These are phyloP conservation scores for Trichomonas vaginalis DNA, from an alignment of 208 protist genomes.

Conservation along the genomic window DNA sequence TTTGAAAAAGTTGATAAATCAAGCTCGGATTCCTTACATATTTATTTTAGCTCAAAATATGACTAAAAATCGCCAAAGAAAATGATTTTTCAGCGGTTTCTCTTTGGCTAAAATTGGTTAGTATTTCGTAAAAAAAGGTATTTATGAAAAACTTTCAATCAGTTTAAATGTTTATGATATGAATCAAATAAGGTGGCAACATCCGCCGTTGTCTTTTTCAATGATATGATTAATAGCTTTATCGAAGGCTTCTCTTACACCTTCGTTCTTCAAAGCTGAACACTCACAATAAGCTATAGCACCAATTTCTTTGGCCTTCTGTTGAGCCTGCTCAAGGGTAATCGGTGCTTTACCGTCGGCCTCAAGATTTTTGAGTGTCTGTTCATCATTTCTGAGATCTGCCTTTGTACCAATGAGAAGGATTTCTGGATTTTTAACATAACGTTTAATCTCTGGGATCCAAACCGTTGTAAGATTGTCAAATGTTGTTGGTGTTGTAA, in stretches of 20 bases:
- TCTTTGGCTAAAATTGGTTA: no score
- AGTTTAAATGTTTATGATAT: background rate
- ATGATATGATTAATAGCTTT: constrained; percentile 26
- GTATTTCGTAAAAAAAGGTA: no score
- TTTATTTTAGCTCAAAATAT: no score
- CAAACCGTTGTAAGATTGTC: constrained; percentile 46
- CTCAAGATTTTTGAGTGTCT: background rate
- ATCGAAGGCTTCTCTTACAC: constrained; percentile 35
- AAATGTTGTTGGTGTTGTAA: constrained; percentile 47
- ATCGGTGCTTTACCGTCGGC: background rate
- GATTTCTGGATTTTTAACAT: background rate
- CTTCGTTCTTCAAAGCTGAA: constrained; percentile 31
- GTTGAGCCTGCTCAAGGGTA: constrained; percentile 14
- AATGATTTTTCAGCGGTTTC: no score
- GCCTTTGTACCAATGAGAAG: background rate
- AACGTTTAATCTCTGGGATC: background rate
- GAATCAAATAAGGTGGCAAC: background rate
- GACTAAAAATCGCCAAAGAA: no score
- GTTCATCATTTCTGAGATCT: constrained; percentile 1
- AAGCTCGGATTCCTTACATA: no score
- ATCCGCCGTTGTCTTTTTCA: background rate
- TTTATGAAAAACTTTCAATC: background rate
- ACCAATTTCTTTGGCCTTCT: background rate
- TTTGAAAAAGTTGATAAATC: no score
- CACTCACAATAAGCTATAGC: constrained; percentile 36